Percentiles rank a stretch among this genome's conserved stretches.
phyloP scores from a whole-genome alignment of 257 asterid species.

The Eucommia ulmoides region DNA sequence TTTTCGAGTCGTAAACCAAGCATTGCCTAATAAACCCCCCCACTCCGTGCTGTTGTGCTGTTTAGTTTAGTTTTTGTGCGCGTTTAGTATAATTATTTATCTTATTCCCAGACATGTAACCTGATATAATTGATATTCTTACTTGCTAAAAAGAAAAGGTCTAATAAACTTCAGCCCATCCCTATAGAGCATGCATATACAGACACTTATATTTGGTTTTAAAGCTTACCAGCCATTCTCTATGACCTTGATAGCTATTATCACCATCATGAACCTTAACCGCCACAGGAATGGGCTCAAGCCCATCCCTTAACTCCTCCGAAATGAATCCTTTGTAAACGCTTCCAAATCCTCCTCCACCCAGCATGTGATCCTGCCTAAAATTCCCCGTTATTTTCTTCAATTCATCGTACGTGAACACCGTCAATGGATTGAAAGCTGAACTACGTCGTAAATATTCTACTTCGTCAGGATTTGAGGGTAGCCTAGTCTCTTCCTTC shows the following conservation, averaged over 20 bases:
- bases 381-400: constrained; percentile 59
- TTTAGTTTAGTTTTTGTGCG: no score
- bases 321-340: constrained; percentile 75
- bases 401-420: constrained; percentile 57
- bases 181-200: no score
- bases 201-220: no score
- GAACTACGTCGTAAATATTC: constrained; percentile 64
- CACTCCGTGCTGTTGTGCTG: no score
- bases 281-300: constrained; percentile 51
- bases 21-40: no score
- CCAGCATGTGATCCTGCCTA: constrained; percentile 83
- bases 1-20: no score
- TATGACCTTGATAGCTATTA: constrained; percentile 85
- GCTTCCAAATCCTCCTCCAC: constrained; percentile 93
- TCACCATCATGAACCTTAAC: constrained; percentile 92
- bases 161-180: no score
- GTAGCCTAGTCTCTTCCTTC: constrained; percentile 39
- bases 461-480: constrained; percentile 90
- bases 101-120: no score
- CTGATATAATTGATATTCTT: no score
- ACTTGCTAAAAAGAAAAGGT: no score
- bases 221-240: constrained; percentile 84
- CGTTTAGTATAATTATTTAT: no score
- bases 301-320: constrained; percentile 32
- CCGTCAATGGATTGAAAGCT: constrained; percentile 51